Evolutionary conservation across 345 rosid species (phyloP), one percentile per base, ranked within the genome.

Genomic region (Boechera divaricarpa): DNA sequence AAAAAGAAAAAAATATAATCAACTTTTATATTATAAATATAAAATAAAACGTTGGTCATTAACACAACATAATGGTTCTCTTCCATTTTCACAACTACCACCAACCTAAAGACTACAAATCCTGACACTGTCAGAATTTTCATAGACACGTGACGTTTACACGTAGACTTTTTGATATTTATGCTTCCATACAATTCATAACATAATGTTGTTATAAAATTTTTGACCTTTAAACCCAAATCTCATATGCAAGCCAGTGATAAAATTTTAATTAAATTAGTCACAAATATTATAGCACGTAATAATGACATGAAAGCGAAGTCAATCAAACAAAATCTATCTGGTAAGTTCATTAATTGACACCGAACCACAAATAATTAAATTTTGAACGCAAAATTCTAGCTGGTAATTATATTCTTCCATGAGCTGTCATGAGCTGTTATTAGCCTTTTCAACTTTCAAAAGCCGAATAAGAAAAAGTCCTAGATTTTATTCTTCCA

Each of bases 61-160:
- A 48, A 47, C 10, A 38, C 16, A 67, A 64, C 63, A 67, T 66
- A 2, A 60, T 55, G 67, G 7, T 55, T 66, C 48, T 26, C 48
- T 26, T 70, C 60, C 26, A 63, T 64, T 47, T 41, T 71, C 68
- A 56, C 81, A 77, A 71, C 77, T 1, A 72, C 63, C 73, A 77
- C 77, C 81, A 8, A 78, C 57, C 57, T 62, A 72, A 72, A 49
- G 63, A 78, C 76, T 24, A 32, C 24, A 71, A 39, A 35, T 26
- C 41, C 69, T 72, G 68, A 39, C 69, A 58, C 4, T 49, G 69
- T 72, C 68, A 78, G 73, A 66, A 26, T 59, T 72, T 41, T 51
- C 49, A 57, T 51, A 39, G 53, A 59, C 77, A 72, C 77, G 81
- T 78, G 69, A 72, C 69, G 29, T 32, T 38, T 5, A 49, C 29